A percentile compares a stretch with the other conserved stretches of the same genome.
Evolutionary conservation across 495 filamentous ascomycete genomes (phyloP).

Genomic region (Lasiosphaeris hirsuta): DNA sequence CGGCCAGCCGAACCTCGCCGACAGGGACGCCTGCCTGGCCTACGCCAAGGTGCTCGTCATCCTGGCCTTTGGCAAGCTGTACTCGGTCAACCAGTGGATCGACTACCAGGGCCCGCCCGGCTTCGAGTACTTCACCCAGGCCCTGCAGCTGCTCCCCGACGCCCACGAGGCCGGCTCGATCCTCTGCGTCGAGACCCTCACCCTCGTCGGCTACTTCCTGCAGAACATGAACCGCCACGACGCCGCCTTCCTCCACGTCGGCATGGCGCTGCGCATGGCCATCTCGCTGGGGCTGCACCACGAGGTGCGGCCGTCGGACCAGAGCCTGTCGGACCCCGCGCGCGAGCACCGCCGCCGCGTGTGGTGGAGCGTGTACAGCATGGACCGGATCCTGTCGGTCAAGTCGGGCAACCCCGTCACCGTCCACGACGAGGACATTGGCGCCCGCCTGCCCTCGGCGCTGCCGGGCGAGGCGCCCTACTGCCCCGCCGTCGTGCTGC

Average conservation of each 20-base stretch:
- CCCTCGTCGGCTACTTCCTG: conserved; percentile 52
- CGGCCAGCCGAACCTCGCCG: conserved; percentile 21
- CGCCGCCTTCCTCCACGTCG: conserved; percentile 50
- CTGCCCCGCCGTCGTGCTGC: conserved; percentile 46
- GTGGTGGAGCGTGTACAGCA: conserved; percentile 53
- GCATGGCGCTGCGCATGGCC: conserved; percentile 50
- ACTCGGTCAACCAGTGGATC: conserved; percentile 51
- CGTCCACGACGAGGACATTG: conserved; percentile 50
- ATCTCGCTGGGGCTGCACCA: conserved; percentile 52
- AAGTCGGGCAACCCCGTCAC: conserved; percentile 51
- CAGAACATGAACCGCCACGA: conserved; percentile 51
- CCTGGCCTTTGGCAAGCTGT: conserved; percentile 52
- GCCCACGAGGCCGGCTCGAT: conserved; percentile 51
- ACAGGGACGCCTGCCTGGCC: conserved; percentile 23
- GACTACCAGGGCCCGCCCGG: conserved; percentile 48
- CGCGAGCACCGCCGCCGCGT: conserved; percentile 46
- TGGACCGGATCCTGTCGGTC: conserved; percentile 47
- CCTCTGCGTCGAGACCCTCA: conserved; percentile 48
- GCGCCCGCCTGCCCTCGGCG: conserved; percentile 37
- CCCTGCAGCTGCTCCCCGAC: conserved; percentile 46
- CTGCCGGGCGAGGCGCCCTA: conserved; percentile 25
- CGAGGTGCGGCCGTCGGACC: conserved; percentile 30
- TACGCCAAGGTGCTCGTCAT: conserved; percentile 41
- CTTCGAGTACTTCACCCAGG: conserved; percentile 49
- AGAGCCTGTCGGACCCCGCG: conserved; percentile 12